A percentile compares a stretch with the other conserved stretches of the same genome.
These are phyloP conservation scores for Pontederia paniculata DNA, from an alignment of 176 grass and related monocot species.

Conservation along the genomic window DNA sequence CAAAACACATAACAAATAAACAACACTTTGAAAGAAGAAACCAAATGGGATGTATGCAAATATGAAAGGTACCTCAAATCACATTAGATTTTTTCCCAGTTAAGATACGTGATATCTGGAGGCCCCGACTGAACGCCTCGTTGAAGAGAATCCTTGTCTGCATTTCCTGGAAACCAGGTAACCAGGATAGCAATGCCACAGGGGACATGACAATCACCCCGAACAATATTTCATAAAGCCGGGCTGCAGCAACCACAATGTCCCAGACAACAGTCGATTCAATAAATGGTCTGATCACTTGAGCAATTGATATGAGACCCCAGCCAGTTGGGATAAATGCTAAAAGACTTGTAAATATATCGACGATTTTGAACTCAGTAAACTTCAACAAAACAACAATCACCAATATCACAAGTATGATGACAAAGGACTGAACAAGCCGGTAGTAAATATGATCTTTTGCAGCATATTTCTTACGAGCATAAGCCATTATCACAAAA, in stretches of 20 bases:
- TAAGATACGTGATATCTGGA: conserved; percentile 90
- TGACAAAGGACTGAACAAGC: conserved; percentile 41
- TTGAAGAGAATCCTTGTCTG: conserved; percentile 95
- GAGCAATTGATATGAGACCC: conserved; percentile 91
- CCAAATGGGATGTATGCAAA: too few relatives aligned
- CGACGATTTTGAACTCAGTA: conserved; percentile 65
- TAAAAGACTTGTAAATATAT: conserved; percentile 79
- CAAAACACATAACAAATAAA: too few relatives aligned
- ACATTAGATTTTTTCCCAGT: conserved; percentile 62
- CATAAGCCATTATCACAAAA: conserved; percentile 68
- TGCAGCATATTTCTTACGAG: conserved; percentile 60
- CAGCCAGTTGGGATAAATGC: conserved; percentile 96
- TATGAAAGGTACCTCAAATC: conserved; percentile 59
- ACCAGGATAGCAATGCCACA: conserved; percentile 78
- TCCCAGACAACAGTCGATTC: conserved; percentile 69
- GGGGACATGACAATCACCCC: conserved; percentile 79
- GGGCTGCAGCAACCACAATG: conserved; percentile 59
- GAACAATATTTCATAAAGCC: conserved; percentile 84
- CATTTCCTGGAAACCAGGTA: conserved; percentile 98
- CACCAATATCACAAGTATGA: conserved; percentile 49
- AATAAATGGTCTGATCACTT: conserved; percentile 87
- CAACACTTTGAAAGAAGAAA: too few relatives aligned
- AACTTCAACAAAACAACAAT: conserved; percentile 73
- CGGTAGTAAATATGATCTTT: conserved; percentile 87
- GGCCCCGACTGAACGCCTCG: conserved; percentile 93